Evolutionary conservation across 2,329 filamentous ascomycete species (phyloP), one percentile per base, ranked within the genome.

Genomic region (Arthrobotrys entomopaga): DNA sequence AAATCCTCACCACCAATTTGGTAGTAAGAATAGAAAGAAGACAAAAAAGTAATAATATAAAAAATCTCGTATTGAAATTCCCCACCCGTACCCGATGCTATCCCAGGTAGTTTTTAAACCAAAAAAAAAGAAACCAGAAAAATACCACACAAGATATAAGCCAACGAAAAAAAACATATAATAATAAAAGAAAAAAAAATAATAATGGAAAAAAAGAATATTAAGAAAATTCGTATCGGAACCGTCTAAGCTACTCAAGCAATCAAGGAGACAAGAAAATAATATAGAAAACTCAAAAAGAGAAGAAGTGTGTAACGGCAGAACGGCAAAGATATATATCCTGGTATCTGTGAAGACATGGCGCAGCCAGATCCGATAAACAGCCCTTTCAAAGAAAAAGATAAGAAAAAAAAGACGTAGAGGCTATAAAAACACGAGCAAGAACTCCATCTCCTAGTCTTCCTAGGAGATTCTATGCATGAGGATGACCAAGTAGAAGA

Each of bases 151-250:
- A 65, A 10, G 24, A 59, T 7, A 38, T 26, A 13, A 34, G 43
- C 15, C 16, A 46, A 13, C 46, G 46, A 50, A 22, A 24, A 22
- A 50, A 22, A 6, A 7, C 10, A 50, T n/a, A n/a, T n/a, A n/a
- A n/a, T n/a, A n/a, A n/a, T n/a, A n/a, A n/a, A 20, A 22, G 20
- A 22, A 24, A 50, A 49, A 11, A 16, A 20, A 50, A 34, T 16
- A 54, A 54, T 22, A 38, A 34, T 38, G 48, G 19, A 40, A n/a
- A 46, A 24, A 52, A 46, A 24, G 15, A 26, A 7, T 42, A 73
- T 73, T 73, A 66, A 73, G 61, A 60, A 76, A 63, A 76, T 71
- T 72, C 65, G 65, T 76, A 24, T 69, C 65, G 22, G 65, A 65
- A 49, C 59, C 50, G 57, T 69, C 61, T 72, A 76, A 48, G 61